These are phyloP conservation scores for Chrysanthemum seticuspe DNA, from an alignment of 129 eudicot species.

Conservation along the genomic window DNA sequence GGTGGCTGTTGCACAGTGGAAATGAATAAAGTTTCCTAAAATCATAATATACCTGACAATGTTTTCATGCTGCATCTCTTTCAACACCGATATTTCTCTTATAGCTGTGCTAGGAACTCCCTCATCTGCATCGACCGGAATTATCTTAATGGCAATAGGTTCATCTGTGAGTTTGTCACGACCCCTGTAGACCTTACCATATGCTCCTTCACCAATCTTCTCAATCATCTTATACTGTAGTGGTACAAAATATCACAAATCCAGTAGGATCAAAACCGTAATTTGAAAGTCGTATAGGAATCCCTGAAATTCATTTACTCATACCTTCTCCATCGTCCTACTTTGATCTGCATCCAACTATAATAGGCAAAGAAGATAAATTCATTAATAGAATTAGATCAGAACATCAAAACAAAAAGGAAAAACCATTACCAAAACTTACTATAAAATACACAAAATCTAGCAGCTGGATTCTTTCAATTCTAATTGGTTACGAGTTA, in stretches of 20 bases:
- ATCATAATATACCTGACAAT: constrained; percentile 61
- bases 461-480: neutral
- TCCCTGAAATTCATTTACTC: neutral
- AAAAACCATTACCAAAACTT: neutral
- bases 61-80: constrained; percentile 90
- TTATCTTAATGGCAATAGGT: constrained; percentile 87
- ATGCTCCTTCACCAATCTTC: constrained; percentile 96
- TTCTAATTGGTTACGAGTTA: neutral
- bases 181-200: constrained; percentile 93
- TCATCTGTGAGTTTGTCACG: constrained; percentile 71
- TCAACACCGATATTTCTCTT: constrained; percentile 83
- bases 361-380: neutral
- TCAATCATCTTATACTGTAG: constrained; percentile 80
- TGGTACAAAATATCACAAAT: constrained; percentile 7
- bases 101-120: constrained; percentile 92
- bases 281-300: neutral
- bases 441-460: neutral
- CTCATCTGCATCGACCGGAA: constrained; percentile 79
- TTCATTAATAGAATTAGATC: neutral
- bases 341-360: constrained; percentile 9
- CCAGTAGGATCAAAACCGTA: neutral
- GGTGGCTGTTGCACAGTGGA: neutral
- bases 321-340: constrained; percentile 9
- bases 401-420: neutral
- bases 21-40: neutral